Percentiles rank a stretch among this genome's conserved stretches.
Evolutionary conservation across 495 filamentous ascomycete species (phyloP).

Genomic region (Penicillium paradoxum): DNA sequence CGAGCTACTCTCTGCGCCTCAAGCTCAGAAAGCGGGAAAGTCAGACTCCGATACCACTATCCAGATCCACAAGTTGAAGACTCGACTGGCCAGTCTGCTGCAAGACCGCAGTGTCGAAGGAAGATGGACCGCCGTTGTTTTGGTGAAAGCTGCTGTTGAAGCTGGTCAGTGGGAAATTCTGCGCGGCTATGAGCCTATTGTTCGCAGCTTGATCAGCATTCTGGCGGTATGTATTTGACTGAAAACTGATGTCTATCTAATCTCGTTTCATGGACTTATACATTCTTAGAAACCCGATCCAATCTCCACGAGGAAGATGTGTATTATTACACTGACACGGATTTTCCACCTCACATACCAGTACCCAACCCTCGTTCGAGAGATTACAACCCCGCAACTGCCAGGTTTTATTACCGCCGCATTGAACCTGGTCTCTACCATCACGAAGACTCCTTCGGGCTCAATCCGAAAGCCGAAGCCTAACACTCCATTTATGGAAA

Average conservation of each 20-base stretch:
- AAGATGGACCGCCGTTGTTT: constrained; percentile 68
- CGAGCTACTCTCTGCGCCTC: constrained; percentile 49
- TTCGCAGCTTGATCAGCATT: constrained; percentile 63
- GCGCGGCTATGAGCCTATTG: constrained; percentile 63
- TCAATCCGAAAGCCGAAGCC: constrained; percentile 40
- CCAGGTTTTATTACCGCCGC: constrained; percentile 68
- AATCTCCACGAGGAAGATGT: constrained; percentile 64
- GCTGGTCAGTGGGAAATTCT: constrained; percentile 75
- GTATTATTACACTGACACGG: constrained; percentile 68
- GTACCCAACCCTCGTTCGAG: constrained; percentile 75
- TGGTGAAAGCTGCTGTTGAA: constrained; percentile 78
- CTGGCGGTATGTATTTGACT: constrained; percentile 53
- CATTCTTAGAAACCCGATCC: constrained; percentile 63
- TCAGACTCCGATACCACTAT: constrained; percentile 54
- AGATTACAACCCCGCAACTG: constrained; percentile 80
- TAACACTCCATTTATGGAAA: constrained; percentile 50
- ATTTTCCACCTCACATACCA: constrained; percentile 78
- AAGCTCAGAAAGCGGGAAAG: constrained; percentile 44
- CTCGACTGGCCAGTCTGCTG: constrained; percentile 67
- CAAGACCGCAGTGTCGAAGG: constrained; percentile 65
- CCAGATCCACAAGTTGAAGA: constrained; percentile 73
- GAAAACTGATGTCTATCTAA: neutral
- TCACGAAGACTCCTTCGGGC: constrained; percentile 31
- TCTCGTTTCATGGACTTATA: constrained; percentile 5
- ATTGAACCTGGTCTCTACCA: constrained; percentile 56